Base-by-base conservation (phyloP, 176 grass and related monocot genomes). In the Bonia amplexicaulis region DNA sequence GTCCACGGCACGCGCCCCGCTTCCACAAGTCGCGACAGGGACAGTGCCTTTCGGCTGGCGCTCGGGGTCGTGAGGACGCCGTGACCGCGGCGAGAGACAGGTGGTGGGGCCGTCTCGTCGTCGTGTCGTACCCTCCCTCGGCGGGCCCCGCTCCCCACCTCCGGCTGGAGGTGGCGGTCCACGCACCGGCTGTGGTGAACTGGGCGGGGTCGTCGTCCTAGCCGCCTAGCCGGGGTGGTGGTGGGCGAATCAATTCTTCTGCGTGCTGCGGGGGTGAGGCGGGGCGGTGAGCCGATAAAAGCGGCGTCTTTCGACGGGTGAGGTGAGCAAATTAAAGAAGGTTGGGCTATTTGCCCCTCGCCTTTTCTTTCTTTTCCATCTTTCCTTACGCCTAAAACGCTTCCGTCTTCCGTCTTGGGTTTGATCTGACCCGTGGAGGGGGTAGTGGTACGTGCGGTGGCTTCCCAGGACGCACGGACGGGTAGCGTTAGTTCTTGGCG, bases 201-300 rank as follows among this genome's bases (percentile, higher is more conserved):
- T 48, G 60, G 48, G 49, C 37, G 20, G 64, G 65, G 52, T 51
- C 64, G 40, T 57, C 86, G 78, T 76, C 79, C 19, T 37, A 33
- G 3, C 31, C 31, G 31, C n/a, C n/a, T 31, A 29, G 61, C 2
- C 13, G 62, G 49, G 61, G 72, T 46, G 48, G 73, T 54, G 67
- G 77, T 81, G 60, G 62, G 70, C 27, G 80, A 83, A 90, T 87
- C 84, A 74, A 90, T 87, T 69, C 85, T 84, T 60, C 89, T 84
- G 67, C 73, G 80, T 83, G 80, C 86, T 9, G 74, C 49, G 29
- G 79, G 42, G 8, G 14, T 60, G 62, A 2, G 46, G 57, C 12
- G 87, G 7, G 44, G 47, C 33, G 46, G 49, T 17, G 42, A 23
- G 72, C 53, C 14, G 82, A 84, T 89, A 84, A 89, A 85, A 54